phyloP scores from a whole-genome alignment of 371 early-diverging fungal genomes.

The Mucor mucedo region DNA sequence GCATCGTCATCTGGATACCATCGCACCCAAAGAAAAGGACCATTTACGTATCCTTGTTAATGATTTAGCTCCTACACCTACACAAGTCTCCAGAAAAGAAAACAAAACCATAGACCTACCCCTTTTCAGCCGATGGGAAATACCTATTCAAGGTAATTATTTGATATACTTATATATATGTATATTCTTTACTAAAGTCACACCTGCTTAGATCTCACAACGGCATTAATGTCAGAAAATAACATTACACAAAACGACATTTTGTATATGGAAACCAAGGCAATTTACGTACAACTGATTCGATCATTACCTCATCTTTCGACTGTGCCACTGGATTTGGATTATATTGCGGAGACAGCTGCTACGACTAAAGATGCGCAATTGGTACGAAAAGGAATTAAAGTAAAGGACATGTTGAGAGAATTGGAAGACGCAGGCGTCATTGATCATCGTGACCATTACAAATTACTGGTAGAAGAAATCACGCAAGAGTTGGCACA shows the following conservation, averaged over 20 bases:
- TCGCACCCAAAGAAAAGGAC: conserved; percentile 79
- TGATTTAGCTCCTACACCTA: conserved; percentile 78
- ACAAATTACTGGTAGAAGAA: conserved; percentile 86
- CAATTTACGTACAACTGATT: conserved; percentile 90
- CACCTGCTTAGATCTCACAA: conserved; percentile 49
- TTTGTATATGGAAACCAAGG: conserved; percentile 94
- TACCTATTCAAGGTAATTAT: conserved; percentile 71
- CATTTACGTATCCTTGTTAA: conserved; percentile 77
- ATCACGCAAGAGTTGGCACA: conserved; percentile 86
- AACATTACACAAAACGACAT: conserved; percentile 91
- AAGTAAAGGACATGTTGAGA: conserved; percentile 89
- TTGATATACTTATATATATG: not conserved
- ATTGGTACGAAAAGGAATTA: conserved; percentile 89
- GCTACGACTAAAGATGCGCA: conserved; percentile 88
- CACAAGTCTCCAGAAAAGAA: conserved; percentile 79
- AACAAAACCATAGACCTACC: conserved; percentile 83
- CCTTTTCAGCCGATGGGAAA: conserved; percentile 90
- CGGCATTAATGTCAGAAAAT: conserved; percentile 74
- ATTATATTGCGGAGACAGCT: conserved; percentile 77
- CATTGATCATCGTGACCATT: conserved; percentile 78
- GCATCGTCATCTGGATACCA: conserved; percentile 75
- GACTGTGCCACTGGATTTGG: conserved; percentile 56
- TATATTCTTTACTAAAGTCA: not conserved
- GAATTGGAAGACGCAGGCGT: conserved; percentile 83
- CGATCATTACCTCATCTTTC: conserved; percentile 74